These are phyloP conservation scores for Pyrenophora tritici-repentis DNA, from an alignment of 2,329 filamentous ascomycete genomes.

Conservation along the genomic window DNA sequence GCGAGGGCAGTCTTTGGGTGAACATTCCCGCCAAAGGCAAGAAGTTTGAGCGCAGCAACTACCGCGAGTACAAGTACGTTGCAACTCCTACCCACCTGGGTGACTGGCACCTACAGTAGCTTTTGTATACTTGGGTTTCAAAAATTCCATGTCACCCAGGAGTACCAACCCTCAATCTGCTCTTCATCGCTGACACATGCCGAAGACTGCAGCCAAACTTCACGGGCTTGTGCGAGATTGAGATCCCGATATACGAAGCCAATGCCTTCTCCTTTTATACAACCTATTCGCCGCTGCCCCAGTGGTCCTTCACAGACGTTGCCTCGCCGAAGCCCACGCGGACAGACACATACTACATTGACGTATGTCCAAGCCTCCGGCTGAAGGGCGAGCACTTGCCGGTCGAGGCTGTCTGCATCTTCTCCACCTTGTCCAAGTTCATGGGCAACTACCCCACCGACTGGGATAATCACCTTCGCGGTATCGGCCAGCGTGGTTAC, in stretches of 20 bases:
- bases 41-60: constrained; percentile 76
- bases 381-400: constrained; percentile 77
- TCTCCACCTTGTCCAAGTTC: constrained; percentile 96
- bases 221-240: constrained; percentile 87
- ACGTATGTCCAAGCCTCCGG: constrained; percentile 81
- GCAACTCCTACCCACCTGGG: background rate
- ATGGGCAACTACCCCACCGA: constrained; percentile 91
- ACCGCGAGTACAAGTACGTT: constrained; percentile 85
- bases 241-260: constrained; percentile 79
- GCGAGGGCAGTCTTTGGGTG: constrained; percentile 92
- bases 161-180: background rate
- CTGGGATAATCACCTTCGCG: constrained; percentile 86
- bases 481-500: constrained; percentile 89
- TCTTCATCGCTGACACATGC: constrained; percentile 18
- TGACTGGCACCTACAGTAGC: too few relatives aligned
- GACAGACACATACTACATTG: constrained; percentile 86
- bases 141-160: too few relatives aligned
- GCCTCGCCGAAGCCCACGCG: constrained; percentile 62
- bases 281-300: constrained; percentile 85
- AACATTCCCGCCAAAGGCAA: constrained; percentile 83
- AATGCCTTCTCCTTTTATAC: constrained; percentile 95
- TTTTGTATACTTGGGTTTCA: too few relatives aligned
- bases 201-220: constrained; percentile 85
- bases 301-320: constrained; percentile 67
- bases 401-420: constrained; percentile 84